Conservation (phyloP, 495 filamentous ascomycete genomes). For the Penicillium subrubescens region DNA sequence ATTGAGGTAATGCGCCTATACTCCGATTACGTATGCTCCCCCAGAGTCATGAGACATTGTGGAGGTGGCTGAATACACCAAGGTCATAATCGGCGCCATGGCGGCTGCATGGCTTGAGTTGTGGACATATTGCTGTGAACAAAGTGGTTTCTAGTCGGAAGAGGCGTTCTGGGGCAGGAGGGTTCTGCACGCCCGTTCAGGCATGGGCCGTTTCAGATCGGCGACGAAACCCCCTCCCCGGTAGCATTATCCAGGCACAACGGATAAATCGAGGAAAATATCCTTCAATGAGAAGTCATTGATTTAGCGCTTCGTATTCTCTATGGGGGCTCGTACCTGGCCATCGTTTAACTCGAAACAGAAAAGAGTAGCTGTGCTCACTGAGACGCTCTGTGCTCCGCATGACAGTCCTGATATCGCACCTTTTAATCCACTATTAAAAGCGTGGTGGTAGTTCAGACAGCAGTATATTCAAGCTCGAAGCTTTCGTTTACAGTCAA, state of each 20-base stretch:
- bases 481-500: background rate
- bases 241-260: constrained; percentile 7
- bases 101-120: constrained; percentile 10
- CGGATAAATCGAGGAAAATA: constrained; percentile 8
- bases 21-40: background rate
- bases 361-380: background rate
- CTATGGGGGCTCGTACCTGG: background rate
- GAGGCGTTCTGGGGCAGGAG: constrained; percentile 13
- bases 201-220: constrained; percentile 27
- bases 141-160: background rate
- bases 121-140: constrained; percentile 4
- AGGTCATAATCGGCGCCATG: constrained; percentile 10
- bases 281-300: constrained; percentile 22
- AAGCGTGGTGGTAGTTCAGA: background rate
- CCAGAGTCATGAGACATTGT: constrained; percentile 16
- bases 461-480: background rate
- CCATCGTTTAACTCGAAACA: constrained; percentile 10
- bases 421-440: background rate
- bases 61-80: constrained; percentile 12
- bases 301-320: background rate
- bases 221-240: constrained; percentile 13
- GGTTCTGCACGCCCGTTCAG: constrained; percentile 17
- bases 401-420: background rate
- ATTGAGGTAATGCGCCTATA: background rate
- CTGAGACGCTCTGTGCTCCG: background rate